Conservation (phyloP, 2,329 filamentous ascomycete species). For the Thielaviopsis euricoi region DNA sequence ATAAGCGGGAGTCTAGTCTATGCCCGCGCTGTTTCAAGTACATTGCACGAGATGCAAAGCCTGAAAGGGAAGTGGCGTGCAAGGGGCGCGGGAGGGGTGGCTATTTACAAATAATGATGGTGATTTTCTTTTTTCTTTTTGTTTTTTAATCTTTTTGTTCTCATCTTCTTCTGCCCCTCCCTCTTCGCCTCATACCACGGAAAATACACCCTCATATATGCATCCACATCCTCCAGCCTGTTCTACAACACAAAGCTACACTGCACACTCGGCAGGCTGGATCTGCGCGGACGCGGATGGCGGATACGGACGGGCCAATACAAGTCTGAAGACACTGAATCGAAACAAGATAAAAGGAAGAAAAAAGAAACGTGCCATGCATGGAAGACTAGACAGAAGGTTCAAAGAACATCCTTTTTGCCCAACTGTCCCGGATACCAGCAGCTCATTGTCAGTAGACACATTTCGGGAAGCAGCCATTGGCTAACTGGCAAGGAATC, state of each 20-base stretch:
- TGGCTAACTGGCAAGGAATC: not conserved
- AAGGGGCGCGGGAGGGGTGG: not conserved
- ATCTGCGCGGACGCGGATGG: not conserved
- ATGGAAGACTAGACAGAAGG: slow-evolving; percentile 9
- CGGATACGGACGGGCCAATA: not conserved
- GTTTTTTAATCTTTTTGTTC: not conserved
- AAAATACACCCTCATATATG: no score
- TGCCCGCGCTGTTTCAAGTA: not conserved
- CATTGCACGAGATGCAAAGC: not conserved
- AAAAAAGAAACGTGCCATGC: slow-evolving; percentile 5
- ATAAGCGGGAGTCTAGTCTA: not conserved
- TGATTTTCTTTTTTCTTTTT: not conserved
- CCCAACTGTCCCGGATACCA: not conserved
- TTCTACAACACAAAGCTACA: not conserved
- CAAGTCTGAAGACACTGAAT: not conserved
- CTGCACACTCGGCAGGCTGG: not conserved
- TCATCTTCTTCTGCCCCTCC: no score
- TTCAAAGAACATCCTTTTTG: not conserved
- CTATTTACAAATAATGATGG: not conserved
- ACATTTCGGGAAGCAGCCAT: not conserved
- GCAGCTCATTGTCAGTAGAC: not conserved
- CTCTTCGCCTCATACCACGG: no score
- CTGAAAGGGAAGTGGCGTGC: not conserved
- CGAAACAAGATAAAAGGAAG: not conserved
- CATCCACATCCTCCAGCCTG: not conserved